These are phyloP conservation scores for Leccinum pellstonianum DNA, from an alignment of 768 basidiomycete species.

Conservation along the genomic window DNA sequence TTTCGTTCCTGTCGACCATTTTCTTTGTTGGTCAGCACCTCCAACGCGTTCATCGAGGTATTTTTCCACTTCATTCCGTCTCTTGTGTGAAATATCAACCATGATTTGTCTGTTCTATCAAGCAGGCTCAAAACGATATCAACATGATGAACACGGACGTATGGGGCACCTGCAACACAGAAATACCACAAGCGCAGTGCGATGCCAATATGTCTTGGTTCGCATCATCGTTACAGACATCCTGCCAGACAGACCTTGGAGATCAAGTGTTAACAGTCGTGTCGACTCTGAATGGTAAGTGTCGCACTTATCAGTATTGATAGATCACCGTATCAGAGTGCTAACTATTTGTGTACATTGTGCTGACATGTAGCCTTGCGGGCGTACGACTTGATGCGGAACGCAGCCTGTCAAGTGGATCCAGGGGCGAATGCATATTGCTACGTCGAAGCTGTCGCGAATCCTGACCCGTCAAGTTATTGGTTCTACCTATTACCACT, in stretches of 20 bases:
- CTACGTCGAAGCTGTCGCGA: conserved; percentile 62
- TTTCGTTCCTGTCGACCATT: conserved; percentile 80
- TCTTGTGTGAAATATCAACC: not conserved
- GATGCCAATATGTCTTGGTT: conserved; percentile 67
- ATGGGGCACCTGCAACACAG: conserved; percentile 81
- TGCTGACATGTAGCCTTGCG: conserved; percentile 46
- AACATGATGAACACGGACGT: conserved; percentile 63
- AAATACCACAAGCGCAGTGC: conserved; percentile 48
- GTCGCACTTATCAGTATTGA: not conserved
- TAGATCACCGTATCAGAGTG: not conserved
- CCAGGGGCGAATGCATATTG: conserved; percentile 66
- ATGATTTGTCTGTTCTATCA: conserved; percentile 1
- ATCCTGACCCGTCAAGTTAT: conserved; percentile 59
- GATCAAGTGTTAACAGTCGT: conserved; percentile 51
- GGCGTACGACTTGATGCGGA: conserved; percentile 61
- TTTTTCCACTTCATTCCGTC: conserved; percentile 11
- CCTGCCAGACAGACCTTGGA: conserved; percentile 58
- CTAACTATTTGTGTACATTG: not conserved
- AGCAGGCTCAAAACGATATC: conserved; percentile 64
- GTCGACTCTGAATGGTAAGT: conserved; percentile 55
- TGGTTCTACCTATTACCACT: conserved; percentile 72
- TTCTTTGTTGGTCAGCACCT: conserved; percentile 59
- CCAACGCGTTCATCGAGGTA: conserved; percentile 57
- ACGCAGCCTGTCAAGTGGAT: conserved; percentile 58
- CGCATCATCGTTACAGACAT: conserved; percentile 42